Evolutionary conservation across 345 rosid species (phyloP), one percentile per base, ranked within the genome.

Genomic region (Alliaria petiolata): DNA sequence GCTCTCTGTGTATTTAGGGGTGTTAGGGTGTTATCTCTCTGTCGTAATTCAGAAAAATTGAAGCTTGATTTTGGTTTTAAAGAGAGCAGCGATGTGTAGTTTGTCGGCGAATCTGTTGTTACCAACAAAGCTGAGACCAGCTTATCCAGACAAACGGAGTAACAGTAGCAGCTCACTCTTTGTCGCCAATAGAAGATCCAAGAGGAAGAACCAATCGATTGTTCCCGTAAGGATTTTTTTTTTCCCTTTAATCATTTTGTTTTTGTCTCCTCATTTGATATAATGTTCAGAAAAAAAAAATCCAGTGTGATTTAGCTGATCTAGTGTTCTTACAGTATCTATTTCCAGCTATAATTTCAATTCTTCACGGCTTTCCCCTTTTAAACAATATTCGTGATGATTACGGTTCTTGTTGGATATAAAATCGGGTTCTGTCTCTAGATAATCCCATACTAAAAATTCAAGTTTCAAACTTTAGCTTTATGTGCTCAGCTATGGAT

Each of bases 181-280:
- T 65, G 67, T 85, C 49, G 50, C 70, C 45, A 76, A 76, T 59
- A 80, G 80, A 79, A 83, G 75, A 72, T 54, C 75, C 80, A 89
- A 65, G 80, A 85, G 72, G 83, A 86, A 60, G 57, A 84, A 62
- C 44, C 81, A 65, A 14, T 71, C 84, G 3, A 7, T 77, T 60
- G 60, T 70, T 63, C 97, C 98, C 33, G 98, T 93, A 79, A 84
- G 81, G 14, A 31, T 12, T 65, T 1, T 30, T 42, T 0, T 28
- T n/a, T n/a, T n/a, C n/a, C n/a, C 42, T 14, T 31, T 2, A 6
- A 30, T 40, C 43, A 40, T 49, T 55, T 72, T 12, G 12, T 8
- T 11, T 25, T 34, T 11, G 28, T n/a, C 12, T 70, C 2, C n/a
- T 17, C 31, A 4, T 17, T 22, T 8, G 8, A 7, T 31, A 11